phyloP scores from a whole-genome alignment of 148 eudicot species.

The Nepenthes mirabilis region DNA sequence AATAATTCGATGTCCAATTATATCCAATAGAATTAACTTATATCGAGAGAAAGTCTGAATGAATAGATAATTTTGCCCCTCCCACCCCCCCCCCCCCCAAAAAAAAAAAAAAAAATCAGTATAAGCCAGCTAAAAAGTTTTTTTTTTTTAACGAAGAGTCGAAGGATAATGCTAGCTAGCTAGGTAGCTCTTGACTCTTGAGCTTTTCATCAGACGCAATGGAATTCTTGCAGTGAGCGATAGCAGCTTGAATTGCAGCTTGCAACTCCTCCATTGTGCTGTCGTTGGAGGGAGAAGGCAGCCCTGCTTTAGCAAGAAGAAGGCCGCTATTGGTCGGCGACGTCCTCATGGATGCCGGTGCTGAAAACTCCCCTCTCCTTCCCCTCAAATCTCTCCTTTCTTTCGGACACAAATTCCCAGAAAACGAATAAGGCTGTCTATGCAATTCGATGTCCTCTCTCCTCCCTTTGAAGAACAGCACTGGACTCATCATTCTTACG shows the following conservation, averaged over 20 bases:
- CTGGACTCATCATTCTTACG: slow-evolving; percentile 36
- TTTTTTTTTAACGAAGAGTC: too few species aligned
- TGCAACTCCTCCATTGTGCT: slow-evolving; percentile 90
- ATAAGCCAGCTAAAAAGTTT: too few species aligned
- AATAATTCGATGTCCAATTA: too few species aligned
- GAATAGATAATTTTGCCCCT: too few species aligned
- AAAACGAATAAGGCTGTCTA: slow-evolving; percentile 25
- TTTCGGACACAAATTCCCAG: slow-evolving; percentile 9
- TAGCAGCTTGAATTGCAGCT: slow-evolving; percentile 84
- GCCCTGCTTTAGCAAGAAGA: background rate
- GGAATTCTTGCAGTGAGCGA: slow-evolving; percentile 87
- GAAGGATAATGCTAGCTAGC: background rate
- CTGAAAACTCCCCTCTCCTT: slow-evolving; percentile 43
- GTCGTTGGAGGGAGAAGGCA: slow-evolving; percentile 28
- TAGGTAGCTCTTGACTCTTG: background rate
- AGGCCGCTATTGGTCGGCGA: slow-evolving; percentile 41
- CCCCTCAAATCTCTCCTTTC: slow-evolving; percentile 16
- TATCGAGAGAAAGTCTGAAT: too few species aligned
- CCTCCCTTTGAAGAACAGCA: slow-evolving; percentile 13
- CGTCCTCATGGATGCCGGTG: slow-evolving; percentile 72
- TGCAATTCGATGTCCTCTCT: slow-evolving; percentile 17
- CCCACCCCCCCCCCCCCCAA: too few species aligned
- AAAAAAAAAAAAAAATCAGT: too few species aligned
- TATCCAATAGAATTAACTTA: too few species aligned
- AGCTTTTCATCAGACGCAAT: slow-evolving; percentile 23